Conservation (phyloP, 352 stramenopile species). For the Globisporangium polare region DNA sequence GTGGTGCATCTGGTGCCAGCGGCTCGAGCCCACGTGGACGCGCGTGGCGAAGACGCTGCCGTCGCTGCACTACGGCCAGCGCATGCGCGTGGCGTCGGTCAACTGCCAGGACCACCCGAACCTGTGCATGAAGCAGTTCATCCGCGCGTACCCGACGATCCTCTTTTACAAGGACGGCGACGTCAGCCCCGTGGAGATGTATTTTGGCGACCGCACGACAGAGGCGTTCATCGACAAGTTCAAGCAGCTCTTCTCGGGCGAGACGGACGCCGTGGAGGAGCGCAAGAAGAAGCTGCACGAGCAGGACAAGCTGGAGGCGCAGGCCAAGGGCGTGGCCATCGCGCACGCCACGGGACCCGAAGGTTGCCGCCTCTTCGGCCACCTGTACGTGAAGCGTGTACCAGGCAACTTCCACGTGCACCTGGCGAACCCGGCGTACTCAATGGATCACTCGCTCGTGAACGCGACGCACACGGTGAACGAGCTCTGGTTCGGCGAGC, state of each 20-base stretch:
- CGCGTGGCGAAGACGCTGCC: conserved; percentile 90
- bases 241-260: conserved; percentile 80
- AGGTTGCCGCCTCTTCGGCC: conserved; percentile 72
- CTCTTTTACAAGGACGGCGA: conserved; percentile 95
- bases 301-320: conserved; percentile 88
- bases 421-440: conserved; percentile 94
- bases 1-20: conserved; percentile 97
- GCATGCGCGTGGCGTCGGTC: conserved; percentile 82
- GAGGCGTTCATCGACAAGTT: conserved; percentile 90
- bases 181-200: conserved; percentile 91
- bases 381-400: conserved; percentile 89
- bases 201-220: conserved; percentile 94
- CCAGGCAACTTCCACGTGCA: conserved; percentile 99
- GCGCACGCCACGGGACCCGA: conserved; percentile 60
- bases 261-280: conserved; percentile 64
- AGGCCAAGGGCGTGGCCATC: conserved; percentile 54
- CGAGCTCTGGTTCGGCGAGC: conserved; percentile 95
- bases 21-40: conserved; percentile 95
- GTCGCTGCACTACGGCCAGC: conserved; percentile 79
- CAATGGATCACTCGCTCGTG: conserved; percentile 79
- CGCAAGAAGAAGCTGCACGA: conserved; percentile 93
- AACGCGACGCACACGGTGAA: conserved; percentile 96
- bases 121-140: conserved; percentile 93
- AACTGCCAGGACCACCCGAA: conserved; percentile 93
- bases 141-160: conserved; percentile 96